Evolutionary conservation across 768 basidiomycete genomes (phyloP).

Genomic region (Naganishia kalamii): DNA sequence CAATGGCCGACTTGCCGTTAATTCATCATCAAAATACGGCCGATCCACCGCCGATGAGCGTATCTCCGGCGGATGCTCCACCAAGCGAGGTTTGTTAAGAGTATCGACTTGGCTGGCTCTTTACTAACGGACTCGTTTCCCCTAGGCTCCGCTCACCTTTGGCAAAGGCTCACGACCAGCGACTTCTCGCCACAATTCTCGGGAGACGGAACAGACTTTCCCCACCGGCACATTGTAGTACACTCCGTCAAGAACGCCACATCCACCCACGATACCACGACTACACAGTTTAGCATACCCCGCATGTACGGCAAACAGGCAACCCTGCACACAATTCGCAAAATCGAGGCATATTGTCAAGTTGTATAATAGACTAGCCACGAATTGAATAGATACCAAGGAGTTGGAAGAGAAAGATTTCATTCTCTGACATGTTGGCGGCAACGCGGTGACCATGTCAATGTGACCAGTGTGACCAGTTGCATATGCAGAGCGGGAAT

Average conservation of each 20-base stretch:
- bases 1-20: conserved; percentile 22
- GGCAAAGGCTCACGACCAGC: conserved; percentile 4
- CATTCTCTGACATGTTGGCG: too few relatives aligned
- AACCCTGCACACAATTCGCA: background rate
- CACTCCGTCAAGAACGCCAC: background rate
- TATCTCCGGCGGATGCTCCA: conserved; percentile 37
- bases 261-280: background rate
- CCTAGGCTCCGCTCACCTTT: background rate
- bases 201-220: background rate
- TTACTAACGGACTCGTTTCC: background rate
- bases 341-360: too few relatives aligned
- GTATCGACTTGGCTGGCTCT: background rate
- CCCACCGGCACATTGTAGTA: background rate
- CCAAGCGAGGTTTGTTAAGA: conserved; percentile 27
- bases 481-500: background rate
- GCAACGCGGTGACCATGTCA: too few relatives aligned
- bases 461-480: too few relatives aligned
- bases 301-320: background rate
- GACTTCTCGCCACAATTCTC: background rate
- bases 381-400: background rate
- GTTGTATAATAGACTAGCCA: background rate
- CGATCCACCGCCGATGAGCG: conserved; percentile 34
- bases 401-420: too few relatives aligned
- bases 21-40: conserved; percentile 9
- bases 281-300: background rate